These are phyloP conservation scores for Alternaria dauci DNA, from an alignment of 2,329 filamentous ascomycete species.

Conservation along the genomic window DNA sequence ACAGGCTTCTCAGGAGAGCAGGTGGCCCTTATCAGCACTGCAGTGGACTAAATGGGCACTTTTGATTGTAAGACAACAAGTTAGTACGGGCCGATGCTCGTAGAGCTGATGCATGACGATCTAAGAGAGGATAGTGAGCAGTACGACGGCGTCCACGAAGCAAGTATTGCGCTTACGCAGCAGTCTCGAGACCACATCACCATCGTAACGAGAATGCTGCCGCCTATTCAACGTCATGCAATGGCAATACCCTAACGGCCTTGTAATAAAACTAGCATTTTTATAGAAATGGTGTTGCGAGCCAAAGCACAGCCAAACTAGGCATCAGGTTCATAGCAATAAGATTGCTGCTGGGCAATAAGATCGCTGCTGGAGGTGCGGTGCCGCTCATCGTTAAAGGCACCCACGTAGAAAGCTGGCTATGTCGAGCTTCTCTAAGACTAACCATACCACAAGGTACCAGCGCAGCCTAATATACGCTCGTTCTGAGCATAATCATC, in stretches of 20 bases:
- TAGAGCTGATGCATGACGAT: neutral
- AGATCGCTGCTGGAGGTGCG: neutral
- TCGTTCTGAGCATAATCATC: no score
- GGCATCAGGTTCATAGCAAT: neutral
- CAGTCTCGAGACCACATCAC: neutral
- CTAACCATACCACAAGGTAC: no score
- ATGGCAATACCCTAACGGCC: neutral
- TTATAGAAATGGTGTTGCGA: neutral
- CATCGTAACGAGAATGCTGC: neutral
- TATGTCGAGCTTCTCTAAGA: neutral
- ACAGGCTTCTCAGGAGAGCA: neutral
- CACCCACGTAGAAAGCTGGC: neutral
- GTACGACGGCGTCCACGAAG: no score
- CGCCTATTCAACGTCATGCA: neutral
- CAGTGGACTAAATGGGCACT: neutral
- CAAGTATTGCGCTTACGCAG: no score
- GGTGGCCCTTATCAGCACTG: neutral
- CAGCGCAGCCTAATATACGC: neutral
- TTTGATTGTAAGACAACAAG: neutral
- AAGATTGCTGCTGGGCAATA: neutral
- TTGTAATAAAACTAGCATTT: neutral
- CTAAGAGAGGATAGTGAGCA: neutral
- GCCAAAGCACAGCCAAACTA: neutral
- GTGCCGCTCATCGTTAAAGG: neutral
- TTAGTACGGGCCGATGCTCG: neutral